Base-by-base conservation (phyloP, 179 eudicot species). In the Silene noctiflora region DNA sequence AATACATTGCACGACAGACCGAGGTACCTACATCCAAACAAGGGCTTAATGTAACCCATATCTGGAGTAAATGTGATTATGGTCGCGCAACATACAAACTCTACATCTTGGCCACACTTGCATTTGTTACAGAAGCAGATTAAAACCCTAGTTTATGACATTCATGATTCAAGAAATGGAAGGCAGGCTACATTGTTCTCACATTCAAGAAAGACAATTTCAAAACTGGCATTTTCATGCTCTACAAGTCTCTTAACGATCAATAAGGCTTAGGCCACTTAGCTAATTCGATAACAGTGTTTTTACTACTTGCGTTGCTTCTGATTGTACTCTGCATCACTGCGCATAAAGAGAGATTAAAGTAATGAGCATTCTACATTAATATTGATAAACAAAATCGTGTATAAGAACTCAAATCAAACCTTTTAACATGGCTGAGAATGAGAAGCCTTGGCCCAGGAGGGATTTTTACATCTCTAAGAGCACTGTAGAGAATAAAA, bases 391-490 rank as follows among this genome's bases (percentile, higher is more conserved):
- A 71, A 3, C 44, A 21, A 67, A 39, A 17, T 62, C 16, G 17
- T 0, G 51, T 46, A 13, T 39, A n/a, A 1, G 6, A 12, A 67
- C 6, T 48, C 14, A 29, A 48, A 60, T 24, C 79, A 46, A 64
- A 95, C 99, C 99, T 91, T 76, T 91, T 78, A 75, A 95, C 85
- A 82, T 84, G 98, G 82, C 93, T 92, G 61, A 95, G 99, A 84
- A 95, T 95, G 82, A 95, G 85, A 67, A 95, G 94, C 79, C 98
- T 89, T 72, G 98, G 98, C 35, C 99, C 99, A 27, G 99, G 99
- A 68, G 98, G 99, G 75, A 95, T 93, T 27, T 74, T 90, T 55
- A 83, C 98, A 75, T 95, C 99, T 91, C 84, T 84, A 55, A 95
- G 96, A 69, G 98, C 97, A 86, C 99, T 95, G 97, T 35, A 84